phyloP scores from a whole-genome alignment of 306 rosid species.

The Cucurbita argyrosperma region DNA sequence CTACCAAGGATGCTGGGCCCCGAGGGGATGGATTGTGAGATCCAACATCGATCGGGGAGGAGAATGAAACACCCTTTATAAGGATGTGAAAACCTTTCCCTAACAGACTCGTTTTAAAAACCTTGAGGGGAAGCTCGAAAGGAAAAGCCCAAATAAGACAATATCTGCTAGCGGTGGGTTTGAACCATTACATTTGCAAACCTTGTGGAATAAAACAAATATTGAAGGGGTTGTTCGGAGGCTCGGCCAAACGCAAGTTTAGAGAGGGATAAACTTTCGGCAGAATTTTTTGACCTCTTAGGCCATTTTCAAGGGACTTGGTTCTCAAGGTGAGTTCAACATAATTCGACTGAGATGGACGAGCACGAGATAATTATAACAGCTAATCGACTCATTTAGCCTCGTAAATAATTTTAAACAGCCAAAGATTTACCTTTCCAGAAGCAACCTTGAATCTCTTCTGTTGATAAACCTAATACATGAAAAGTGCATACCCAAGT shows the following conservation, averaged over 20 bases:
- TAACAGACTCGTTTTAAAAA: too few relatives aligned
- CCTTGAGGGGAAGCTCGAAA: too few relatives aligned
- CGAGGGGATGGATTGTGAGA: too few relatives aligned
- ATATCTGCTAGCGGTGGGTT: too few relatives aligned
- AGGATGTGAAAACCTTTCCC: too few relatives aligned
- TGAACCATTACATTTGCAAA: too few relatives aligned
- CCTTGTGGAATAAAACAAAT: too few relatives aligned
- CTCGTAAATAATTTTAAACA: background rate
- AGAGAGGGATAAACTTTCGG: background rate
- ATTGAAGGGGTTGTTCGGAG: too few relatives aligned
- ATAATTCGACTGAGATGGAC: background rate
- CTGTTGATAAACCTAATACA: conserved; percentile 60
- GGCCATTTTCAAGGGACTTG: background rate
- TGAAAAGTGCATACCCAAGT: conserved; percentile 15
- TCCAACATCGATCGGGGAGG: too few relatives aligned
- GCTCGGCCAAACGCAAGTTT: background rate
- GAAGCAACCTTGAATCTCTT: conserved; percentile 73
- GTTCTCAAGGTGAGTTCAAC: background rate
- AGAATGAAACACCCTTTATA: too few relatives aligned
- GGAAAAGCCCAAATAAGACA: too few relatives aligned
- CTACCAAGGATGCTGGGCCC: too few relatives aligned
- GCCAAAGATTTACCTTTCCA: conserved; percentile 53
- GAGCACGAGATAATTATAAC: background rate
- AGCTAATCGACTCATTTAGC: background rate
- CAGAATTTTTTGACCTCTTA: background rate